Evolutionary conservation across 169 alveolate species (phyloP).

Genomic region (Amoebophrya sp.): DNA sequence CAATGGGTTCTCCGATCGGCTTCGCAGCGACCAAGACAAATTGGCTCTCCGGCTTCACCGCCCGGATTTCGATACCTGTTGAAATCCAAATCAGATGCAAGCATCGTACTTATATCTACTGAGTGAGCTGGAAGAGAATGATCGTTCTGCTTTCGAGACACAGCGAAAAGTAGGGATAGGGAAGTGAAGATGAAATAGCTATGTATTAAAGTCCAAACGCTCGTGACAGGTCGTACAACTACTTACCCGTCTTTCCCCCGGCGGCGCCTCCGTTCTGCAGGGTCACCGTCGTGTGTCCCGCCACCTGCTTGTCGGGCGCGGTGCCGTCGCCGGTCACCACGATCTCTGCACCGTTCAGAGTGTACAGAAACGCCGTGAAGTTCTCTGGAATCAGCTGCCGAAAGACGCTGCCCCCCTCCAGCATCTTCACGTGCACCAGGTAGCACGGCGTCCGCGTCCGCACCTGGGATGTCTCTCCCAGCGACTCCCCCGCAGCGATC

Average conservation of each 20-base stretch:
- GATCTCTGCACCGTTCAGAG: neutral
- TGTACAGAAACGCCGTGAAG: neutral
- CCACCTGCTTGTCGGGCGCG: neutral
- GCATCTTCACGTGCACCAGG: neutral
- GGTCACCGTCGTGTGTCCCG: constrained; percentile 1
- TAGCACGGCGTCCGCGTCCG: neutral
- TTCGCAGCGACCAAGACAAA: neutral
- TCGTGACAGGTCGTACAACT: too few species aligned
- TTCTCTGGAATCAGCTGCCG: neutral
- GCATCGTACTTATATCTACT: too few species aligned
- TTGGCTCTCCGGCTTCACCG: neutral
- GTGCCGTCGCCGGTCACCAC: neutral
- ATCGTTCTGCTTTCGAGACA: too few species aligned
- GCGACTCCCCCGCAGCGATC: neutral
- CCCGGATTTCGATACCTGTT: neutral
- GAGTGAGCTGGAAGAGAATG: too few species aligned
- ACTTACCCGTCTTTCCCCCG: too few species aligned
- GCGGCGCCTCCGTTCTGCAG: neutral
- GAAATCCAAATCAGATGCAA: too few species aligned
- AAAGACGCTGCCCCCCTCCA: neutral
- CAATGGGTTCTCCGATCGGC: neutral
- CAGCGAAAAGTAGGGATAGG: too few species aligned
- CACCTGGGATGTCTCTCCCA: neutral
- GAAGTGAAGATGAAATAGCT: too few species aligned
- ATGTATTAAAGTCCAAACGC: too few species aligned